phyloP scores from a whole-genome alignment of 345 rosid genomes.

The Brassica incana region DNA sequence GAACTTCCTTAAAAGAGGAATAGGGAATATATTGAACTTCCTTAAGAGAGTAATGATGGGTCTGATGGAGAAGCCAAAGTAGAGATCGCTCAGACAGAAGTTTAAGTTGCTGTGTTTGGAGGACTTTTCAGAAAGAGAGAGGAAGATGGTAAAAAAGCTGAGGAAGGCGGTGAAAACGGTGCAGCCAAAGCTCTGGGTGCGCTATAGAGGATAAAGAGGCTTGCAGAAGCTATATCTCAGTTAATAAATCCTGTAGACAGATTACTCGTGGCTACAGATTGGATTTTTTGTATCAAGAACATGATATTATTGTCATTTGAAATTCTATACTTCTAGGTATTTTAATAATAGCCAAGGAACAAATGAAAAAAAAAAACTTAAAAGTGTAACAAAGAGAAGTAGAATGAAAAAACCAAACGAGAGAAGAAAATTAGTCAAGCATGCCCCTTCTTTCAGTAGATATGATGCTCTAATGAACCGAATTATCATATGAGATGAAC shows the following conservation, averaged over 20 bases:
- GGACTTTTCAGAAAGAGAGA: conserved; percentile 73
- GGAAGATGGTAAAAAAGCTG: conserved; percentile 32
- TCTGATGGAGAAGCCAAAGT: conserved; percentile 53
- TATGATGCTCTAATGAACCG: no score
- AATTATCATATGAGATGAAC: no score
- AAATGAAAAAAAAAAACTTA: not conserved
- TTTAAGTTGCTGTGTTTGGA: conserved; percentile 79
- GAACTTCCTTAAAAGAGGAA: conserved; percentile 80
- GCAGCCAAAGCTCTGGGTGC: conserved; percentile 58
- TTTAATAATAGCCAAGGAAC: not conserved
- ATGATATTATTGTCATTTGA: not conserved
- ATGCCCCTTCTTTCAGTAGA: no score
- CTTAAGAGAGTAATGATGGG: conserved; percentile 77
- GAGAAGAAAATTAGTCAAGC: no score
- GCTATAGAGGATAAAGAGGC: conserved; percentile 78
- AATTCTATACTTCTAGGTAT: not conserved
- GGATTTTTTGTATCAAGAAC: not conserved
- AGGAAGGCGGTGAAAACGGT: conserved; percentile 24
- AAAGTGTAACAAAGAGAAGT: not conserved
- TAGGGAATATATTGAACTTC: conserved; percentile 53
- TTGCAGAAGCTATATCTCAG: not conserved
- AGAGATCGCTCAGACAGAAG: conserved; percentile 74
- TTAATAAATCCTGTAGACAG: not conserved
- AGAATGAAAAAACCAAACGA: not conserved
- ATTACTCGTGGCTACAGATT: conserved; percentile 6